These are phyloP conservation scores for Tarenaya hassleriana DNA, from an alignment of 345 rosid genomes.

Conservation along the genomic window DNA sequence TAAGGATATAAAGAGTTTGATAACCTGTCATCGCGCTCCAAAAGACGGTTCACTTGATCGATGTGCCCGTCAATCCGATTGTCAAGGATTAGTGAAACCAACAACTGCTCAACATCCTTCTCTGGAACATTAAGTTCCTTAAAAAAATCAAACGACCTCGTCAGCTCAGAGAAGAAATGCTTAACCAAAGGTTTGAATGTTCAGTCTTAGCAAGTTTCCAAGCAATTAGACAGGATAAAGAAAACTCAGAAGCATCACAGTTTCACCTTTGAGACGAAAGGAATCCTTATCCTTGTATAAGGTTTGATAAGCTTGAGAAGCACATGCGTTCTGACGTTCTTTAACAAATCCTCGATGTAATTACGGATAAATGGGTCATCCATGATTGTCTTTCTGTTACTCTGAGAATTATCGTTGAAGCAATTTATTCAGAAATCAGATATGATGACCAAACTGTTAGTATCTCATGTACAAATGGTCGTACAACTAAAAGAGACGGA, in stretches of 20 bases:
- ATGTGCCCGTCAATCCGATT: slow-evolving; percentile 92
- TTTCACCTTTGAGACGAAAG: slow-evolving; percentile 61
- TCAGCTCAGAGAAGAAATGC: no score
- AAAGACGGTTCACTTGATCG: slow-evolving; percentile 86
- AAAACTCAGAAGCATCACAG: no score
- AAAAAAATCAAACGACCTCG: no score
- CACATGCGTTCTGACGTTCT: slow-evolving; percentile 98
- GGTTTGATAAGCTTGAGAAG: slow-evolving; percentile 96
- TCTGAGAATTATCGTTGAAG: slow-evolving; percentile 28
- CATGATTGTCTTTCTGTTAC: slow-evolving; percentile 91
- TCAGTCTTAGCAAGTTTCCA: no score
- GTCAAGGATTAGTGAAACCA: slow-evolving; percentile 86
- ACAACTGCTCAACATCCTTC: slow-evolving; percentile 82
- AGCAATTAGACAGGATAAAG: no score
- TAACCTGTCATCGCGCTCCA: slow-evolving; percentile 85
- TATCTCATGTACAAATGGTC: no score
- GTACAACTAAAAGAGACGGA: no score
- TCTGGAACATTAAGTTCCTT: slow-evolving; percentile 91
- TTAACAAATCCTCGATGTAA: slow-evolving; percentile 92
- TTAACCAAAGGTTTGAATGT: no score
- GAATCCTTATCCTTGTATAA: slow-evolving; percentile 82
- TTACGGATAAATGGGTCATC: slow-evolving; percentile 94
- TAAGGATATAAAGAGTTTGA: no score
- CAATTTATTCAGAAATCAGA: background rate
- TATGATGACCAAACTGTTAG: no score